Conservation (phyloP, 768 basidiomycete genomes). For the Amanita pallidorosea region DNA sequence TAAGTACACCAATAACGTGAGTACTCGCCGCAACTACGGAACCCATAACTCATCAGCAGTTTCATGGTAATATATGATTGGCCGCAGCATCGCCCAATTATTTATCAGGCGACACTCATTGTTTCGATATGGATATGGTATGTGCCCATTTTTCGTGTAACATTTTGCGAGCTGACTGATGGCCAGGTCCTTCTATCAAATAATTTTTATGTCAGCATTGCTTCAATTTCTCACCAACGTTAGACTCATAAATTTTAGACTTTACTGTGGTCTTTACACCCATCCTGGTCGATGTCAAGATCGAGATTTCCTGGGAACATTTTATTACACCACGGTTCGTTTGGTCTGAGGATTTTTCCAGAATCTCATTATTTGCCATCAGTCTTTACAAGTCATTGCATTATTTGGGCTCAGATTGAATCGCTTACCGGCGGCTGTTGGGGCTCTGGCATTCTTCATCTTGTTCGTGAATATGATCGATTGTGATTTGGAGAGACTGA, state of each 20-base stretch:
- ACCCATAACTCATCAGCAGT: slow-evolving; percentile 12
- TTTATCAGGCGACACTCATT: slow-evolving; percentile 54
- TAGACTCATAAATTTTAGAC: slow-evolving; percentile 13
- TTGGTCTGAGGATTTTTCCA: background rate
- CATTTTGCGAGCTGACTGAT: slow-evolving; percentile 7
- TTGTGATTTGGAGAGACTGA: background rate
- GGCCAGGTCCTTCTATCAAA: slow-evolving; percentile 46
- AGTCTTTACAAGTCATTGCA: slow-evolving; percentile 54
- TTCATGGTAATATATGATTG: slow-evolving; percentile 62
- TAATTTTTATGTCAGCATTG: slow-evolving; percentile 39
- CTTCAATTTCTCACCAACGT: background rate
- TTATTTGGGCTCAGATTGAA: slow-evolving; percentile 62
- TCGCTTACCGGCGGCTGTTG: slow-evolving; percentile 54
- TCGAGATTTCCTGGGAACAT: slow-evolving; percentile 35
- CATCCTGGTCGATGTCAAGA: slow-evolving; percentile 18
- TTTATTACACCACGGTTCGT: slow-evolving; percentile 37
- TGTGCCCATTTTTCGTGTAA: slow-evolving; percentile 10
- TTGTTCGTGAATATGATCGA: slow-evolving; percentile 22
- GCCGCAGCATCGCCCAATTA: slow-evolving; percentile 45
- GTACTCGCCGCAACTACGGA: slow-evolving; percentile 8
- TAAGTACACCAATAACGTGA: slow-evolving; percentile 52
- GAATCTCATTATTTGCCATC: background rate
- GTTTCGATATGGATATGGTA: slow-evolving; percentile 59
- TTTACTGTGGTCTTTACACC: slow-evolving; percentile 31
- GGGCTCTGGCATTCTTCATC: slow-evolving; percentile 43